Base-by-base conservation (phyloP, 805 yeast genomes). In the Kodamaea kakaduensis region DNA sequence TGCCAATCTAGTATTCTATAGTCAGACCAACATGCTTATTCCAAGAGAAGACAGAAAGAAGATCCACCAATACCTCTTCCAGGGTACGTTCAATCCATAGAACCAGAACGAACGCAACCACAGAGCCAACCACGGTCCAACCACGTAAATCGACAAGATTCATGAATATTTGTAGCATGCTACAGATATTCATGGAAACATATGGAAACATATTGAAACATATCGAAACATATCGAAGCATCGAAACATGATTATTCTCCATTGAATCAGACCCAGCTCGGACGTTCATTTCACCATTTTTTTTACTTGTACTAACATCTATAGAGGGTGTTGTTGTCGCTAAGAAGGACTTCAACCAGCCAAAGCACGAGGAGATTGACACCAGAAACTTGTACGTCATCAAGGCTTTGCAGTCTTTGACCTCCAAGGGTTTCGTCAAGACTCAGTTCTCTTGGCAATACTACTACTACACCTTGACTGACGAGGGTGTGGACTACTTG, bases 381-480 rank as follows among this genome's bases (percentile, higher is more conserved):
- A 84, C 96, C 80, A 90, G 77, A 78, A 93, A 93, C 94, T 83
- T 93, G 71, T 93, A 71, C 69, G 98, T 68, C 59, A 87, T 93
- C 81, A 93, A 93, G 84, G 97, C 99, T 66, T 82, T 93, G 73
- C 99, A 93, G 78, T 90, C 97, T 50, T 86, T 93, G 73, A 87
- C 95, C 67, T 93, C 98, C 50, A 87, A 84, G 75, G 99, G 99
- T 71, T 93, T 65, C 83, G 97, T 93, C 74, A 88, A 90, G 86
- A 93, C 99, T 61, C 97, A 88, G 77, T 93, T 90, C 84, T 90
- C 97, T 65, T 93, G 99, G 99, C 97, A 89, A 82, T 87, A 87
- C 82, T 93, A 93, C 79, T 93, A 93, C 95, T 93, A 93, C 94
- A 87, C 98, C 79, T 84, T 93, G 69, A 93, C 97, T 69, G 97